A percentile compares a stretch with the other conserved stretches of the same genome.
Evolutionary conservation across 805 yeast genomes (phyloP).

Genomic region (Candida berthetii): DNA sequence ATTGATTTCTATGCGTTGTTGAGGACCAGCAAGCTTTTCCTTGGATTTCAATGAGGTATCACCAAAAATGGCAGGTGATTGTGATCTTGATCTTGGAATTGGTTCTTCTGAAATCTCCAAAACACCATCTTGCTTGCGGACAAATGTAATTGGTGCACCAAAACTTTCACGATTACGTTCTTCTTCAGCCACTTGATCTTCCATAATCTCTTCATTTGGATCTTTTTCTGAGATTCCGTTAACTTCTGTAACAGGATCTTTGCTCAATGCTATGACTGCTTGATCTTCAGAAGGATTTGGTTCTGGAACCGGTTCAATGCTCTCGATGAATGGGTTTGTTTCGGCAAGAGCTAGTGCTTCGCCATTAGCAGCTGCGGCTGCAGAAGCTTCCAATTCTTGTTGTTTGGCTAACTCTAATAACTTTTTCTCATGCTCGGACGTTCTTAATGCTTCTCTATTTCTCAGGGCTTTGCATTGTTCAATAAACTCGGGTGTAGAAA

Average conservation of each 20-base stretch:
- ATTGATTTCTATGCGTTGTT: no score
- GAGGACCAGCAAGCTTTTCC: no score
- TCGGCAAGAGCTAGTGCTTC: background rate
- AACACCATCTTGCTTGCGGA: background rate
- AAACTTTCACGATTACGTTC: no score
- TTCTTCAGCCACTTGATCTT: no score
- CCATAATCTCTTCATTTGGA: no score
- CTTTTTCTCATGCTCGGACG: slow-evolving; percentile 31
- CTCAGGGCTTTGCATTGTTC: slow-evolving; percentile 73
- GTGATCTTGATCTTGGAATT: background rate
- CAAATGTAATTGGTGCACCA: background rate
- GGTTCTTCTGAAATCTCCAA: background rate
- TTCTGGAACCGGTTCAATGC: background rate
- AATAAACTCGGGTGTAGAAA: slow-evolving; percentile 64
- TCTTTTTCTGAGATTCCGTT: slow-evolving; percentile 22
- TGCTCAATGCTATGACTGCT: background rate
- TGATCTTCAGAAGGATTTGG: background rate
- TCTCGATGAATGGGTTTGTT: background rate
- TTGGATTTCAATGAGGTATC: no score
- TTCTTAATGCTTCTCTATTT: slow-evolving; percentile 55
- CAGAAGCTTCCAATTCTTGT: slow-evolving; percentile 1
- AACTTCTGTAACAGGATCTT: slow-evolving; percentile 2
- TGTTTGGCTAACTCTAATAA: slow-evolving; percentile 7
- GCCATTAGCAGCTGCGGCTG: background rate
- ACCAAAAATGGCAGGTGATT: no score